Evolutionary conservation across 192 early-diverging fungal species (phyloP).

Genomic region (Backusella sp.): DNA sequence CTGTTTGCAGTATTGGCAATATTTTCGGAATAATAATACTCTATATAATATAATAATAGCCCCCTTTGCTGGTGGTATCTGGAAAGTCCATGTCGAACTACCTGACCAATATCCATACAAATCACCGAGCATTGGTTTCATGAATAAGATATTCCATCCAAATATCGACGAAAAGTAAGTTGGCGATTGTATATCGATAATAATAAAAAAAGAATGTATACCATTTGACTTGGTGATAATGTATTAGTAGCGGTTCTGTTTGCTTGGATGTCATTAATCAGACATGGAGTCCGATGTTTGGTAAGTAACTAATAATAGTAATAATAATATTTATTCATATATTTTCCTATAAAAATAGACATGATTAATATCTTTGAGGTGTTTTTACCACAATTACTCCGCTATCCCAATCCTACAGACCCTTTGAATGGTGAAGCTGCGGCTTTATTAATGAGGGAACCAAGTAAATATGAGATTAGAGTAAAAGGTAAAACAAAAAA

Average conservation of each 20-base stretch:
- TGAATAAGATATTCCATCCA: conserved; percentile 99
- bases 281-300: conserved; percentile 99
- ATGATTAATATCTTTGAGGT: conserved; percentile 99
- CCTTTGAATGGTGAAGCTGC: conserved; percentile 99
- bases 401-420: conserved; percentile 98
- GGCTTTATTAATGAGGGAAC: conserved; percentile 94
- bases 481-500: conserved; percentile 70
- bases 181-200: too few species aligned
- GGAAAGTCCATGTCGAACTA: conserved; percentile 98
- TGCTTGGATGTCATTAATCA: conserved; percentile 99
- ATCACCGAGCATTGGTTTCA: conserved; percentile 98
- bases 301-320: conserved; percentile 38
- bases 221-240: too few species aligned
- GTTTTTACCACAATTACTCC: conserved; percentile 94
- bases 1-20: background rate
- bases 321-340: background rate
- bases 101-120: conserved; percentile 99
- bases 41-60: conserved; percentile 50
- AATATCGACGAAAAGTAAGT: conserved; percentile 96
- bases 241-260: conserved; percentile 89
- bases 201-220: too few species aligned
- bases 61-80: conserved; percentile 89
- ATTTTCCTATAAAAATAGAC: conserved; percentile 50
- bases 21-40: background rate
- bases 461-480: conserved; percentile 84